Evolutionary conservation across 2,329 filamentous ascomycete species (phyloP).

Genomic region (Plectosphaerella cucumerina): DNA sequence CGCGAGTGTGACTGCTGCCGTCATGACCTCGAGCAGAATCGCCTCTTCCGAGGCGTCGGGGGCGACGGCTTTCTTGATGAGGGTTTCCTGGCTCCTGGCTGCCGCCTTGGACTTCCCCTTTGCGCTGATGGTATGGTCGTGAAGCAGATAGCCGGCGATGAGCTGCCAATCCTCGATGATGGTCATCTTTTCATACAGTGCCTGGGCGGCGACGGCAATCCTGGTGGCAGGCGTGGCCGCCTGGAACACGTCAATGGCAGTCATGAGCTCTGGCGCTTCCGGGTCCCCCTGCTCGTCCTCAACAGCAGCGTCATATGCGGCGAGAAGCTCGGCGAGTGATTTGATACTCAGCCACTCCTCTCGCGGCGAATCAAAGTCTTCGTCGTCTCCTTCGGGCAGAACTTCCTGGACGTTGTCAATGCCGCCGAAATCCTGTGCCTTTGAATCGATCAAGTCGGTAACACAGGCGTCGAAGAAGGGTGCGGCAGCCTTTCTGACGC

Average conservation of each 20-base stretch:
- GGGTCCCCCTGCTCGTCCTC: slow-evolving; percentile 49
- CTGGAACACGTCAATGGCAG: slow-evolving; percentile 53
- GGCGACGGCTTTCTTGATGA: slow-evolving; percentile 68
- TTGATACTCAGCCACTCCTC: slow-evolving; percentile 89
- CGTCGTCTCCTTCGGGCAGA: slow-evolving; percentile 66
- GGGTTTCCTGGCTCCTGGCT: slow-evolving; percentile 53
- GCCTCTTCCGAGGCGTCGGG: slow-evolving; percentile 74
- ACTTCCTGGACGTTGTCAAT: slow-evolving; percentile 72
- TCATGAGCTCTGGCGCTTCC: slow-evolving; percentile 40
- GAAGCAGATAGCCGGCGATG: slow-evolving; percentile 84
- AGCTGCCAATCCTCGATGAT: slow-evolving; percentile 86
- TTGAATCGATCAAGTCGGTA: slow-evolving; percentile 72
- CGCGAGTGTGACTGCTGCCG: slow-evolving; percentile 72
- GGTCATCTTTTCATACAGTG: slow-evolving; percentile 74
- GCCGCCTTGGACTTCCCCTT: slow-evolving; percentile 48
- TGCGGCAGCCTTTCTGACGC: slow-evolving; percentile 83
- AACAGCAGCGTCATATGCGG: slow-evolving; percentile 72
- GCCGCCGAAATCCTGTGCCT: slow-evolving; percentile 80
- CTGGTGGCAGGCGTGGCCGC: slow-evolving; percentile 69
- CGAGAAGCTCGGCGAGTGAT: slow-evolving; percentile 78
- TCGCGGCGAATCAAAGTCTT: slow-evolving; percentile 72
- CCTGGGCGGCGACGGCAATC: slow-evolving; percentile 80
- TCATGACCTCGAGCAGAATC: slow-evolving; percentile 82
- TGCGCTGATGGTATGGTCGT: slow-evolving; percentile 73
- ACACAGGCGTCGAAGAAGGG: slow-evolving; percentile 88